Conservation (phyloP, 2,329 filamentous ascomycete genomes). For the Dothideomycetes sp. region DNA sequence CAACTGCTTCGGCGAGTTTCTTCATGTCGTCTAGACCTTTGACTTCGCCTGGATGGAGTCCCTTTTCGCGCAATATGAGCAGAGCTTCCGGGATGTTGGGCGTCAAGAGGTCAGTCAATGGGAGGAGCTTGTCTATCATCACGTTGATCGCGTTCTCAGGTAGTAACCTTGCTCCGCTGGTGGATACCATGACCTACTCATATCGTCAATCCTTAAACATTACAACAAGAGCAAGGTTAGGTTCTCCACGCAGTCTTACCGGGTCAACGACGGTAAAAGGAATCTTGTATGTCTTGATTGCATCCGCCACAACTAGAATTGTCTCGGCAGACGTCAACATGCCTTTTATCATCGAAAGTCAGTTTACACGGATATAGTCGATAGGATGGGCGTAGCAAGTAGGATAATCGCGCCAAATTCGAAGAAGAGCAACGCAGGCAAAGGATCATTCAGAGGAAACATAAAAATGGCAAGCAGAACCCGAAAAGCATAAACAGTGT, state of each 20-base stretch:
- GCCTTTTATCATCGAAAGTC: constrained; percentile 37
- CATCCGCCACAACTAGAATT: constrained; percentile 56
- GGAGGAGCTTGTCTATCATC: constrained; percentile 50
- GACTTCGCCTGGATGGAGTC: constrained; percentile 35
- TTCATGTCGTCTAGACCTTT: constrained; percentile 55
- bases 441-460: not conserved
- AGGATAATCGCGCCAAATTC: no score
- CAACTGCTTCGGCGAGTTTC: constrained; percentile 53
- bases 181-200: constrained; percentile 78
- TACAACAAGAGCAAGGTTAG: not conserved
- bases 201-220: not conserved
- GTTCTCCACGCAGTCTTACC: constrained; percentile 34
- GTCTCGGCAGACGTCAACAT: constrained; percentile 71
- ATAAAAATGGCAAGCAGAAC: not conserved
- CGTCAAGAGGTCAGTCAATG: constrained; percentile 57
- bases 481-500: constrained; percentile 5
- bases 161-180: constrained; percentile 61
- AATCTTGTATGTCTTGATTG: constrained; percentile 48
- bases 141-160: constrained; percentile 52
- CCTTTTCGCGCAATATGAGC: constrained; percentile 48
- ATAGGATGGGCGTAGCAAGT: no score
- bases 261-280: constrained; percentile 60
- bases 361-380: no score
- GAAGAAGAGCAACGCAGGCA: no score
- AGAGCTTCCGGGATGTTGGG: constrained; percentile 69